A percentile compares a stretch with the other conserved stretches of the same genome.
phyloP scores from a whole-genome alignment of 2,329 filamentous ascomycete species.

The Coccinonectria pachysandricola region DNA sequence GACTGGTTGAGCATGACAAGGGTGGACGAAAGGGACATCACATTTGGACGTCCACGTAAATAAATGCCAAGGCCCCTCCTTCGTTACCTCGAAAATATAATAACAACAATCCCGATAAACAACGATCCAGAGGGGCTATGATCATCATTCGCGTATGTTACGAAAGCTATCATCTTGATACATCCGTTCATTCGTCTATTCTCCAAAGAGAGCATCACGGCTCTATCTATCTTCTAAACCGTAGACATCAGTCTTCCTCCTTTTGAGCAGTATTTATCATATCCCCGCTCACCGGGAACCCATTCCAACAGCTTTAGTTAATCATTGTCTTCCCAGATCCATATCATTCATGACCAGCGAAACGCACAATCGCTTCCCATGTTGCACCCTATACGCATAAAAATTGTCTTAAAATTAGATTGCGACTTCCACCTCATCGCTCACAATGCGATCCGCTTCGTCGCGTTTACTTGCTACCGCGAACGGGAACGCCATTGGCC shows the following conservation, averaged over 20 bases:
- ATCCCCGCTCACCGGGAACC: constrained; percentile 14
- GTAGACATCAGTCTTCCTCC: constrained; percentile 7
- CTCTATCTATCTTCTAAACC: constrained; percentile 18
- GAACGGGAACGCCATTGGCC: constrained; percentile 27
- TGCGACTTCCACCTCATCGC: too few relatives aligned
- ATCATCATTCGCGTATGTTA: constrained; percentile 2
- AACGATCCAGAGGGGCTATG: constrained; percentile 2
- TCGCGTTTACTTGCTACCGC: too few relatives aligned
- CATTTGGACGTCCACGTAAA: too few relatives aligned
- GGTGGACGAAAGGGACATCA: too few relatives aligned
- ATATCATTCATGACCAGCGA: constrained; percentile 13
- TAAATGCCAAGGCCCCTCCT: too few relatives aligned
- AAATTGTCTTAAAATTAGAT: constrained; percentile 10
- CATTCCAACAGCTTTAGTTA: constrained; percentile 12
- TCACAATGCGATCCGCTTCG: too few relatives aligned
- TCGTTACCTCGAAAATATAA: too few relatives aligned
- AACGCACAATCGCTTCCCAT: constrained; percentile 11
- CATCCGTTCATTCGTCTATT: constrained; percentile 20
- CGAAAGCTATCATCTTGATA: constrained; percentile 14
- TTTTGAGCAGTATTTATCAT: constrained; percentile 8
- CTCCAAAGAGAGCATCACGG: constrained; percentile 11
- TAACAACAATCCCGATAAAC: too few relatives aligned
- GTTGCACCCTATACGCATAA: constrained; percentile 15
- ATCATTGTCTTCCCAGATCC: constrained; percentile 17
- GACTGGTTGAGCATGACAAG: too few relatives aligned